phyloP scores from a whole-genome alignment of 2,329 filamentous ascomycete genomes.

The Ophiostoma montium region DNA sequence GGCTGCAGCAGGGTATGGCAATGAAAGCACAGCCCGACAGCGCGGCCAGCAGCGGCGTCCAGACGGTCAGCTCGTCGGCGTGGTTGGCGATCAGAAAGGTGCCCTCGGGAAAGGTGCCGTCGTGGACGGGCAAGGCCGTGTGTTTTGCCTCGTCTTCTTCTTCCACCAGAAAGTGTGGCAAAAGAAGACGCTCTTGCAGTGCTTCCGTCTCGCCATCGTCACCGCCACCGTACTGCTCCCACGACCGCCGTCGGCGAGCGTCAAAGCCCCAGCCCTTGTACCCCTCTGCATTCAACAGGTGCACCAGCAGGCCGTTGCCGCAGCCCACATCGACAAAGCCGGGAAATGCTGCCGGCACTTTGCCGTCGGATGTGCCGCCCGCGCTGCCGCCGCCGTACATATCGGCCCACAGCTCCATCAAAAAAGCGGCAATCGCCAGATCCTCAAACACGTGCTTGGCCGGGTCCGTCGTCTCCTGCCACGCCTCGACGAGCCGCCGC shows the following conservation, averaged over 20 bases:
- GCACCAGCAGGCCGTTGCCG: conserved; percentile 81
- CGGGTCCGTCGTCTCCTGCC: conserved; percentile 80
- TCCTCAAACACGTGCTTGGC: conserved; percentile 94
- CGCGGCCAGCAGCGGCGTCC: conserved; percentile 80
- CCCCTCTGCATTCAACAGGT: conserved; percentile 68
- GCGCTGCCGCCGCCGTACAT: conserved; percentile 46
- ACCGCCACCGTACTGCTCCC: conserved; percentile 50
- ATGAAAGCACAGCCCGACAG: conserved; percentile 70
- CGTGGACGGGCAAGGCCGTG: conserved; percentile 23
- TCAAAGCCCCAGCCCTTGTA: conserved; percentile 86
- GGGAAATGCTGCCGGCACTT: conserved; percentile 39
- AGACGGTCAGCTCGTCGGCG: conserved; percentile 87
- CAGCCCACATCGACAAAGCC: conserved; percentile 95
- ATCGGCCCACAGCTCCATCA: conserved; percentile 79
- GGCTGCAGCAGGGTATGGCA: conserved; percentile 90
- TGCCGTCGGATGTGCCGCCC: background rate
- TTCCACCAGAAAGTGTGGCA: conserved; percentile 9
- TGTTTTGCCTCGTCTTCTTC: background rate
- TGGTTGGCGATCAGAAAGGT: conserved; percentile 97
- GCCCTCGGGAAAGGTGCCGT: conserved; percentile 53
- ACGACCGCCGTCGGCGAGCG: conserved; percentile 72
- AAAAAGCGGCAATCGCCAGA: conserved; percentile 74
- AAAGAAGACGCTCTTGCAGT: conserved; percentile 30
- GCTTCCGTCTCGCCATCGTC: background rate
- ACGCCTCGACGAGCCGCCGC: conserved; percentile 51